phyloP scores from a whole-genome alignment of 2,329 filamentous ascomycete genomes.

The Aspergillus oerlinghausenensis region DNA sequence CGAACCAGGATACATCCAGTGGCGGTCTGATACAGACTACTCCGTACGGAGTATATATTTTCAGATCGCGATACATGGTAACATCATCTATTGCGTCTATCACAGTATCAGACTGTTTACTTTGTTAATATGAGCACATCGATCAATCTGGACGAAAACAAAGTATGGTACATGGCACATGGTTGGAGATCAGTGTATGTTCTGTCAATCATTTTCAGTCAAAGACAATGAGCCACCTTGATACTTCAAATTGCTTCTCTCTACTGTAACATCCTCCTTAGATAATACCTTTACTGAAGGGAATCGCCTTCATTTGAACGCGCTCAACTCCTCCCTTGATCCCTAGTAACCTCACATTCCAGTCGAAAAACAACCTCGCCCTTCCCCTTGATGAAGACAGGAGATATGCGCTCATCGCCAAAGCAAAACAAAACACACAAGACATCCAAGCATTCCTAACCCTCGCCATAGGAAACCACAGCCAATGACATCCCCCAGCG shows the following conservation, averaged over 20 bases:
- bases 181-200: neutral
- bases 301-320: neutral
- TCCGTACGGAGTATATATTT: too few relatives aligned
- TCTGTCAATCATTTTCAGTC: neutral
- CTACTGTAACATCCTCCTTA: neutral
- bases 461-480: neutral
- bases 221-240: neutral
- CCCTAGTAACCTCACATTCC: neutral
- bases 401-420: neutral
- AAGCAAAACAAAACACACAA: neutral
- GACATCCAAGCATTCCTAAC: neutral
- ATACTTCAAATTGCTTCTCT: neutral
- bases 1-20: neutral
- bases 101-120: too few relatives aligned
- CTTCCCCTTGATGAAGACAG: too few relatives aligned
- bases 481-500: neutral
- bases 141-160: neutral
- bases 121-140: neutral
- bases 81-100: too few relatives aligned
- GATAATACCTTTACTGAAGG: neutral
- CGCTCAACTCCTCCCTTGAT: neutral
- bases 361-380: neutral
- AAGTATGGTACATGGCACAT: neutral
- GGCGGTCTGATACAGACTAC: too few relatives aligned
- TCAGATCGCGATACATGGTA: neutral